These are phyloP conservation scores for Fusarium sarcochroum DNA, from an alignment of 2,329 filamentous ascomycete species.

Conservation along the genomic window DNA sequence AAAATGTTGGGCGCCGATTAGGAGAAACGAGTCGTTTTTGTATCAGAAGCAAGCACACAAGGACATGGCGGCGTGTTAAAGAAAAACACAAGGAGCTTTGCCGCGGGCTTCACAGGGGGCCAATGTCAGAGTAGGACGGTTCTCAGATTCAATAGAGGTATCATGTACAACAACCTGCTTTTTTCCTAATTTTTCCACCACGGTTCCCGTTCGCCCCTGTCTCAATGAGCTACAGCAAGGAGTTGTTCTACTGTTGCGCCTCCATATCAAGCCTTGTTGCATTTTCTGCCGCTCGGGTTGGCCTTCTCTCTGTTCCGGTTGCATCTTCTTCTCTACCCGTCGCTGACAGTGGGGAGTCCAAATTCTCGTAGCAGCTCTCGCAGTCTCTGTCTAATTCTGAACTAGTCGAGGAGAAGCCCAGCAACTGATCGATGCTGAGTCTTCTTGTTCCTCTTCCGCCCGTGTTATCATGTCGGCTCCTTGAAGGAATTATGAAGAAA, in stretches of 20 bases:
- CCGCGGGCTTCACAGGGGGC: slow-evolving; percentile 43
- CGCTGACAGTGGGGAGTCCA: slow-evolving; percentile 41
- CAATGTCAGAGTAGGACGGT: slow-evolving; percentile 48
- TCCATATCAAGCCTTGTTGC: slow-evolving; percentile 31
- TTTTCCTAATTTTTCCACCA: slow-evolving; percentile 18
- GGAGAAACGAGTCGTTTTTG: slow-evolving; percentile 32
- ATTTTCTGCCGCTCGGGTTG: slow-evolving; percentile 17
- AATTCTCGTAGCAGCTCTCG: slow-evolving; percentile 37
- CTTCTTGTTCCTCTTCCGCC: slow-evolving; percentile 13
- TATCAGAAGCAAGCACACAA: slow-evolving; percentile 44
- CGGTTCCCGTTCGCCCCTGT: not conserved
- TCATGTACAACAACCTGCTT: slow-evolving; percentile 53
- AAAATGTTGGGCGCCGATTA: slow-evolving; percentile 5
- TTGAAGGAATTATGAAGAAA: slow-evolving; percentile 20
- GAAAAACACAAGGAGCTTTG: slow-evolving; percentile 37
- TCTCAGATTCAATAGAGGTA: slow-evolving; percentile 50
- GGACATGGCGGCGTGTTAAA: slow-evolving; percentile 44
- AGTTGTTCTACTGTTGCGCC: slow-evolving; percentile 25
- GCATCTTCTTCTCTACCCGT: slow-evolving; percentile 43
- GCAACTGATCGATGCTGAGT: slow-evolving; percentile 39
- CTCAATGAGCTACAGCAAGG: slow-evolving; percentile 12
- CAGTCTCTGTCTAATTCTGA: slow-evolving; percentile 36
- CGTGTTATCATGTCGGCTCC: slow-evolving; percentile 5
- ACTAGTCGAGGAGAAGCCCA: slow-evolving; percentile 24
- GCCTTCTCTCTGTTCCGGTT: slow-evolving; percentile 29